Base-by-base conservation (phyloP, 768 basidiomycete species). In the Rhodotorula toruloides region DNA sequence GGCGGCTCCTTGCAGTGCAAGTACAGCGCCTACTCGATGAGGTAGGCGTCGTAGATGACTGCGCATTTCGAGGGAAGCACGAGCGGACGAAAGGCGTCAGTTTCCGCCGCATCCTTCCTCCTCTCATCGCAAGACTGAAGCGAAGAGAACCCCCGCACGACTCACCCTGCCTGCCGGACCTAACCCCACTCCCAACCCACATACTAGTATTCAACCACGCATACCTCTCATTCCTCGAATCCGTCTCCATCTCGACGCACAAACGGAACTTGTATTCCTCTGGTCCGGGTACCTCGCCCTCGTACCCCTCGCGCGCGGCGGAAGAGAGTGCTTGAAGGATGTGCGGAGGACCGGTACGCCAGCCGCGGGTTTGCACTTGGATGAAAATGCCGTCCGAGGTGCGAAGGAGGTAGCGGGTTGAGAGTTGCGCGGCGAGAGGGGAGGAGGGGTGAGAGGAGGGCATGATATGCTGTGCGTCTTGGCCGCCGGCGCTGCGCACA, bases 211-310 rank as follows among this genome's bases (percentile, higher is more conserved):
- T 68, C 12, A 68, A 31, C 67, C 67, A 68, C 21, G 32, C 61
- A n/a, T 63, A 63, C 47, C 62, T 67, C 22, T 43, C 40, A 25
- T 27, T 37, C 27, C 27, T 43, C 12, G 61, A 37, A 27, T 68
- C 67, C 5, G 67, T 68, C 67, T 69, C 67, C 63, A 69, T 61
- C 55, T 69, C 67, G 22, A 69, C 57, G 29, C 42, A 56, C 67
- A 69, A 27, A 36, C 68, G 29, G 36, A 69, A 69, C 49, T 34
- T 61, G 54, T 69, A 69, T 63, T 69, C 68, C 29, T 61, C 49
- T 25, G 68, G 63, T 3, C 22, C 31, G 9, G 63, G 68, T 2
- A 61, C 62, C 21, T 27, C 25, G 19, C 39, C 63, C 36, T 36
- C 39, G 22, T 29, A 50, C 16, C 62, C 68, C 10, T 46, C 68